Evolutionary conservation across 2,329 filamentous ascomycete species (phyloP).

Genomic region (Helminthosporium solani): DNA sequence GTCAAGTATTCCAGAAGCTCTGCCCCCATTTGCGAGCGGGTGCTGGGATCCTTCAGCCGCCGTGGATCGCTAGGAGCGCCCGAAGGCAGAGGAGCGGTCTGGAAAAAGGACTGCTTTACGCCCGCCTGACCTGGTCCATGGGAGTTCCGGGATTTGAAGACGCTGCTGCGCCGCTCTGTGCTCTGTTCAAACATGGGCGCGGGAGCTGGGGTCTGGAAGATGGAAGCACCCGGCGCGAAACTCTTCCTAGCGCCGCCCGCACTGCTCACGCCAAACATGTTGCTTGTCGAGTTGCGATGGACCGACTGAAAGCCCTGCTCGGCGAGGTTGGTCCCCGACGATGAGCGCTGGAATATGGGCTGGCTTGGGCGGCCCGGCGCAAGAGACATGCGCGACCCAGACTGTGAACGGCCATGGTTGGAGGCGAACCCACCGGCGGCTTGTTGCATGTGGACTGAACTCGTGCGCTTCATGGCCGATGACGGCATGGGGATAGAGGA

Average conservation of each 20-base stretch:
- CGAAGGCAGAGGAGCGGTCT: constrained; percentile 76
- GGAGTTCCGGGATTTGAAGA: constrained; percentile 56
- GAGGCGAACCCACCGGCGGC: constrained; percentile 59
- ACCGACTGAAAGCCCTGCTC: constrained; percentile 81
- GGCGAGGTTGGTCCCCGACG: constrained; percentile 76
- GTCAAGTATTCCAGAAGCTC: constrained; percentile 90
- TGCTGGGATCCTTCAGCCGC: constrained; percentile 77
- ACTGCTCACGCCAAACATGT: constrained; percentile 54
- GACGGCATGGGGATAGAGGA: constrained; percentile 81
- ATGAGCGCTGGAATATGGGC: constrained; percentile 81
- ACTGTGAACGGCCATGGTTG: constrained; percentile 78
- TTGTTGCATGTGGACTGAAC: constrained; percentile 65
- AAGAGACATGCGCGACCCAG: constrained; percentile 81
- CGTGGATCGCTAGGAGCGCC: constrained; percentile 85
- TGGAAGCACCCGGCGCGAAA: constrained; percentile 61
- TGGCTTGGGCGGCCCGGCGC: constrained; percentile 78
- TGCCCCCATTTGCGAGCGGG: constrained; percentile 79
- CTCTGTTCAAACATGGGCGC: constrained; percentile 56
- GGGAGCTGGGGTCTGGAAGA: constrained; percentile 48
- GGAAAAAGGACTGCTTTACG: constrained; percentile 90
- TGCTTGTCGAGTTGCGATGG: constrained; percentile 78
- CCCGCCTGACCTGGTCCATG: constrained; percentile 66
- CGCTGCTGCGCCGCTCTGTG: constrained; percentile 73
- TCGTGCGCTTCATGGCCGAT: constrained; percentile 92
- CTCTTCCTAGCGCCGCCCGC: constrained; percentile 66